These are phyloP conservation scores for Brachypodium distachyon DNA, from an alignment of 202 grass and related monocot species.

Conservation along the genomic window DNA sequence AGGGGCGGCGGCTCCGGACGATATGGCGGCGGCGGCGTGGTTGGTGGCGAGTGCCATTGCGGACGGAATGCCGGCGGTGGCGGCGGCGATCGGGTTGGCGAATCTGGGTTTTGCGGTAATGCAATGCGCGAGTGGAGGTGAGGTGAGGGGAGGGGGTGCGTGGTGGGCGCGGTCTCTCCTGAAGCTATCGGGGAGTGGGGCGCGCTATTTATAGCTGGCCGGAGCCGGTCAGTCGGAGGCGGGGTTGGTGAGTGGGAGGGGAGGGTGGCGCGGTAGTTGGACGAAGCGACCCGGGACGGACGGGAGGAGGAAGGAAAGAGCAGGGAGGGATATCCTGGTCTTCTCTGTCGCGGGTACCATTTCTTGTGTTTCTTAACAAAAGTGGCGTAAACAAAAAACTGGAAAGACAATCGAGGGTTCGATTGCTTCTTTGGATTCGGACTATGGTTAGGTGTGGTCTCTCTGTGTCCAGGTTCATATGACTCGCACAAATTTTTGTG, in stretches of 20 bases:
- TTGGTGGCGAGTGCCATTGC: constrained; percentile 17
- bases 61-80: not conserved
- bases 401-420: too few species aligned
- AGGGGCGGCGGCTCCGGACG: not conserved
- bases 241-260: constrained; percentile 25
- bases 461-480: too few species aligned
- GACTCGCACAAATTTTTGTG: too few species aligned
- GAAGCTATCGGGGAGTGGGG: not conserved
- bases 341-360: not conserved
- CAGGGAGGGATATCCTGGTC: not conserved
- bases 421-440: too few species aligned
- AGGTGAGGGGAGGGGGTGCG: constrained; percentile 18
- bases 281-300: not conserved
- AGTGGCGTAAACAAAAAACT: too few species aligned
- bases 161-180: constrained; percentile 31
- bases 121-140: too few species aligned
- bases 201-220: constrained; percentile 29
- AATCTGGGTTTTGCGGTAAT: not conserved
- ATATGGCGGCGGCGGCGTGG: constrained; percentile 6
- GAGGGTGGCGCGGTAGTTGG: constrained; percentile 20
- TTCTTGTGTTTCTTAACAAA: too few species aligned
- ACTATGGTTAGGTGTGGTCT: too few species aligned
- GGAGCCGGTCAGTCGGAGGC: not conserved
- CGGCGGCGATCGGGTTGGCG: too few species aligned
- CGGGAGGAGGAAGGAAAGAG: not conserved